Base-by-base conservation (phyloP, 2,329 filamentous ascomycete genomes). In the Aplosporella prunicola region DNA sequence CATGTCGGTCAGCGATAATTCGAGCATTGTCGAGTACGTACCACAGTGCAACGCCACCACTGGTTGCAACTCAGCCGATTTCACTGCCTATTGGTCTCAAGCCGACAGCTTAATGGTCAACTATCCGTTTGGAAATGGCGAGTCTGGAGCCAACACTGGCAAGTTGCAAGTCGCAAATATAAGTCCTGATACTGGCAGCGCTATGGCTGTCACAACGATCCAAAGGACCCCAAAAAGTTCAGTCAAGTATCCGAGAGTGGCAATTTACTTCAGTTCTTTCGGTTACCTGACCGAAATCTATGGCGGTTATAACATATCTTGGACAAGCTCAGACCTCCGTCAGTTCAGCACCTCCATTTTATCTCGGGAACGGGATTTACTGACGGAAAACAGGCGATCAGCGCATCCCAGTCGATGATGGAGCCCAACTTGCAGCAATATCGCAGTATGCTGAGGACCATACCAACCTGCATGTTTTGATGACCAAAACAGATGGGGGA, bases 381-480 rank as follows among this genome's bases (percentile, higher is more conserved):
- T 10, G 20, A 24, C n/a, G 22, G 20, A 5, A 16, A n/a, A n/a
- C n/a, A 11, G 13, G n/a, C n/a, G n/a, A n/a, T n/a, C n/a, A n/a
- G n/a, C n/a, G n/a, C n/a, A 5, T 34, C 9, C 9, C 15, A n/a
- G 33, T 36, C 10, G 33, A 36, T 20, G 17, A 5, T 14, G 33
- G 33, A 3, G 33, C 25, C 3, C 25, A 36, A 20, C n/a, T 36
- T 3, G 33, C 33, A 26, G 33, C 33, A 3, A 29, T 22, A 20
- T 29, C 33, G 18, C 25, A 36, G 33, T 29, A 29, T 14, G 9
- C 25, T 2, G 14, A 20, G 2, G 33, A 36, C 33, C 25, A 36
- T 15, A 28, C 9, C 25, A 36, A 36, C 25, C 5, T 36, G 17
- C 33, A 36, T 17, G 15, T 36, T 20, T 14, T 36, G 8, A 36